Evolutionary conservation across 495 filamentous ascomycete species (phyloP).

Genomic region (Tuber borchii): DNA sequence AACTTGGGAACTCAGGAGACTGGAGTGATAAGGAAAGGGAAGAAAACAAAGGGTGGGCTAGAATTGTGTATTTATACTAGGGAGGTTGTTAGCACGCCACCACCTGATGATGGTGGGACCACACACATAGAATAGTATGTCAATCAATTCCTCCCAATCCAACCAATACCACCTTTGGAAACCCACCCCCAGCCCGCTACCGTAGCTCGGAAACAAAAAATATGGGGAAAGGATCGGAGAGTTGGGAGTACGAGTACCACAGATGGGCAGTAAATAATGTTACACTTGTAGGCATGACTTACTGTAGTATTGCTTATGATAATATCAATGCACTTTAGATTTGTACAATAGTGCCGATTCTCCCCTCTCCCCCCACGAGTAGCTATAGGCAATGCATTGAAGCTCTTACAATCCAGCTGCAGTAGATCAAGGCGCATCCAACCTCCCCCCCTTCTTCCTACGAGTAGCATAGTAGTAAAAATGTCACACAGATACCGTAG

Average conservation of each 20-base stretch:
- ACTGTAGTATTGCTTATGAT: background rate
- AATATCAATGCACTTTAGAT: background rate
- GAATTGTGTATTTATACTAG: slow-evolving; percentile 3
- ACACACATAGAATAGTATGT: background rate
- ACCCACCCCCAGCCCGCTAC: background rate
- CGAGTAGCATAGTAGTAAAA: background rate
- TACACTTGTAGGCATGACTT: background rate
- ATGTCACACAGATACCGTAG: background rate
- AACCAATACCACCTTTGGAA: background rate
- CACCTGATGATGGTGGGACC: slow-evolving; percentile 1
- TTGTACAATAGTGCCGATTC: background rate
- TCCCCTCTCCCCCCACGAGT: background rate
- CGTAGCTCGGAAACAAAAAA: background rate
- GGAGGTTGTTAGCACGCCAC: background rate
- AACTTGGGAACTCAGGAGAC: background rate
- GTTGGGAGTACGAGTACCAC: background rate
- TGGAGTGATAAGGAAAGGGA: background rate
- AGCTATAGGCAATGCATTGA: background rate
- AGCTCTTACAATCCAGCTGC: background rate
- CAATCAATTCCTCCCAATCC: background rate
- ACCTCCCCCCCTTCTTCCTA: background rate
- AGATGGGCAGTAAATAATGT: background rate
- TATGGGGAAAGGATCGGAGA: background rate
- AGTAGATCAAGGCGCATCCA: background rate
- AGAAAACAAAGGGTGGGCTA: background rate